phyloP scores from a whole-genome alignment of 441 rosid species.

The Arabidopsis lyrata region DNA sequence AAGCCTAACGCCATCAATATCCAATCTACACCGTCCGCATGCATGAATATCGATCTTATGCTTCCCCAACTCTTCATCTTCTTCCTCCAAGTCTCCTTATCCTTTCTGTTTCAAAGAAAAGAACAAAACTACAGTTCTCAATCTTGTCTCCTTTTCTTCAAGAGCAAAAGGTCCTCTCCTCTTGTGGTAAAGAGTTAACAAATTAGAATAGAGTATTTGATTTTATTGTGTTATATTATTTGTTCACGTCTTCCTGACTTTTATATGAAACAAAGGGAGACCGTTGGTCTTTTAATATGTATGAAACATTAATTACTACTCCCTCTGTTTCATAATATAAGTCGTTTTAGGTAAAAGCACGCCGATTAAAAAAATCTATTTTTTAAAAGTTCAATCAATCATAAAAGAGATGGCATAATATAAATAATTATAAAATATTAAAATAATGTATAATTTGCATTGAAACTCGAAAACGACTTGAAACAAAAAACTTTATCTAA shows the following conservation, averaged over 20 bases:
- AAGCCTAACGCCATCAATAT: constrained; percentile 49
- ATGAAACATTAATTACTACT: too few species aligned
- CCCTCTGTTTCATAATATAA: too few species aligned
- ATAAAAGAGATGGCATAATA: too few species aligned
- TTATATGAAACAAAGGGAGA: constrained; percentile 1
- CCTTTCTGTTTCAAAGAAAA: background rate
- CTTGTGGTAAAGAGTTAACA: too few species aligned
- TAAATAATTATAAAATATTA: too few species aligned
- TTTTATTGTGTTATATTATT: constrained; percentile 2
- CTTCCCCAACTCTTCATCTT: background rate
- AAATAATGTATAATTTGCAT: too few species aligned
- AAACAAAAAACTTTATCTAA: too few species aligned
- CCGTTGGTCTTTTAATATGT: background rate
- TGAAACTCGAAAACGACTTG: too few species aligned
- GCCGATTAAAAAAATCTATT: too few species aligned
- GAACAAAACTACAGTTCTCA: background rate
- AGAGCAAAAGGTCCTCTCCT: background rate
- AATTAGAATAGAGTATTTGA: too few species aligned
- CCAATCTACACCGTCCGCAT: constrained; percentile 66
- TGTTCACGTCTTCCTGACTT: constrained; percentile 8
- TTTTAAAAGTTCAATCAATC: too few species aligned
- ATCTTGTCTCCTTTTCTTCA: background rate
- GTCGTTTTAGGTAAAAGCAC: too few species aligned
- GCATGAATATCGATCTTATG: background rate
- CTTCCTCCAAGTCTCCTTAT: background rate